phyloP scores from a whole-genome alignment of 2,329 filamentous ascomycete genomes.

The Golovinomyces cichoracearum region DNA sequence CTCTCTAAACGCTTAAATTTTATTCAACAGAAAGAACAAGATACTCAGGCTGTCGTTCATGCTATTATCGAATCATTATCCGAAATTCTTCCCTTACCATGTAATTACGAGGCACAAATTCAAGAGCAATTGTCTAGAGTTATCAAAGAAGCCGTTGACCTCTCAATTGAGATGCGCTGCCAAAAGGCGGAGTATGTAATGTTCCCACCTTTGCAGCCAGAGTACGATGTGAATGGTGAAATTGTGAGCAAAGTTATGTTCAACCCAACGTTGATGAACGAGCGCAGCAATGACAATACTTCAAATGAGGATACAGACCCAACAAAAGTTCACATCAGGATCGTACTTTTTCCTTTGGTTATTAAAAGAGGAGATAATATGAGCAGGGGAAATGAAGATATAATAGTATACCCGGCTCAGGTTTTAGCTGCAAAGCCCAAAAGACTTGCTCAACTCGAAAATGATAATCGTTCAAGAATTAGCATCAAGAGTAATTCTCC shows the following conservation, averaged over 20 bases:
- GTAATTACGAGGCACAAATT: constrained; percentile 54
- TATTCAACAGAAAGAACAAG: constrained; percentile 53
- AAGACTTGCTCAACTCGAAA: constrained; percentile 10
- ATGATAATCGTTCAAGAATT: constrained; percentile 8
- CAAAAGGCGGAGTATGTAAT: constrained; percentile 96
- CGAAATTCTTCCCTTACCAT: constrained; percentile 64
- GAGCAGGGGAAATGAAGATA: constrained; percentile 73
- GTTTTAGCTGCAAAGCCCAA: constrained; percentile 44
- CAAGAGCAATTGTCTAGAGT: constrained; percentile 67
- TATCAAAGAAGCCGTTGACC: constrained; percentile 62
- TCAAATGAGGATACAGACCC: constrained; percentile 62
- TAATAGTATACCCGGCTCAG: constrained; percentile 84
- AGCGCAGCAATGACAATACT: constrained; percentile 41
- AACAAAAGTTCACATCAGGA: constrained; percentile 52
- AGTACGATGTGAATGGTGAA: constrained; percentile 84
- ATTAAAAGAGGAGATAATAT: constrained; percentile 84
- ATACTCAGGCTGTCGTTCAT: constrained; percentile 87
- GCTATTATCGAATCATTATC: constrained; percentile 68
- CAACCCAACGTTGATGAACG: constrained; percentile 85
- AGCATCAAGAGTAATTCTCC: constrained; percentile 15
- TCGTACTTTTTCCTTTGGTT: constrained; percentile 86
- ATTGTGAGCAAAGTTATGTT: constrained; percentile 69
- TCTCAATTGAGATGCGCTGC: constrained; percentile 91
- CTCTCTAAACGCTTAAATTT: constrained; percentile 63
- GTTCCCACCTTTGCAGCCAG: constrained; percentile 79